phyloP scores from a whole-genome alignment of 352 stramenopile species.

The Phytopythium chamaehyphon region DNA sequence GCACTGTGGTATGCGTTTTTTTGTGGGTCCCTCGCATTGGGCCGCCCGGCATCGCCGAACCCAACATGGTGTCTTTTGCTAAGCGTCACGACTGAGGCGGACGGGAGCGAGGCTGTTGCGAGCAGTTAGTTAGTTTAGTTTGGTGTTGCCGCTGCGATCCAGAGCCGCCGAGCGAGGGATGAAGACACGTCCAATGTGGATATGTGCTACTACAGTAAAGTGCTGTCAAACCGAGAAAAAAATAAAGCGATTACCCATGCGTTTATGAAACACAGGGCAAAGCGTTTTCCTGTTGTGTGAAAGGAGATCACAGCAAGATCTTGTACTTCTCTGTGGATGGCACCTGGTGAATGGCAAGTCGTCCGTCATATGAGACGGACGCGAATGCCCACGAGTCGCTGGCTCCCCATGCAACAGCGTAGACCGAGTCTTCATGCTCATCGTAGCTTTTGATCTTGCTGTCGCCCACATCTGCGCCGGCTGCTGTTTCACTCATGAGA shows the following conservation, averaged over 20 bases:
- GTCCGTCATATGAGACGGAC: constrained; percentile 94
- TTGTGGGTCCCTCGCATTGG: neutral
- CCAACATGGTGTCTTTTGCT: constrained; percentile 9
- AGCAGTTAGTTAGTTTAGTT: constrained; percentile 11
- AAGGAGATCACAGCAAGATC: constrained; percentile 95
- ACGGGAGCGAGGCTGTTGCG: neutral
- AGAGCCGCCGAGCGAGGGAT: neutral
- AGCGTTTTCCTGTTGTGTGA: no score
- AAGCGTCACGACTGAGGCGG: neutral
- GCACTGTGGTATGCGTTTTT: neutral
- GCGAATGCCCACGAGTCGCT: constrained; percentile 96
- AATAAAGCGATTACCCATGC: neutral
- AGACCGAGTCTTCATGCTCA: constrained; percentile 94
- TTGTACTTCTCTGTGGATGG: constrained; percentile 99
- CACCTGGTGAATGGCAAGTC: constrained; percentile 94
- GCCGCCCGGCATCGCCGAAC: constrained; percentile 6
- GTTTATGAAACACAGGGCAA: no score
- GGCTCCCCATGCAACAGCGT: constrained; percentile 89
- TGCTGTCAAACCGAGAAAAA: constrained; percentile 10
- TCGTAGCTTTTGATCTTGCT: constrained; percentile 87
- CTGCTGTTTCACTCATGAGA: constrained; percentile 55
- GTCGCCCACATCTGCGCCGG: constrained; percentile 55
- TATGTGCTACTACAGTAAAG: constrained; percentile 4
- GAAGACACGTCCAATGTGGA: constrained; percentile 8
- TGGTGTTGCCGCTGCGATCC: constrained; percentile 5